These are phyloP conservation scores for Xerocomus potaroensis DNA, from an alignment of 768 basidiomycete species.

Conservation along the genomic window DNA sequence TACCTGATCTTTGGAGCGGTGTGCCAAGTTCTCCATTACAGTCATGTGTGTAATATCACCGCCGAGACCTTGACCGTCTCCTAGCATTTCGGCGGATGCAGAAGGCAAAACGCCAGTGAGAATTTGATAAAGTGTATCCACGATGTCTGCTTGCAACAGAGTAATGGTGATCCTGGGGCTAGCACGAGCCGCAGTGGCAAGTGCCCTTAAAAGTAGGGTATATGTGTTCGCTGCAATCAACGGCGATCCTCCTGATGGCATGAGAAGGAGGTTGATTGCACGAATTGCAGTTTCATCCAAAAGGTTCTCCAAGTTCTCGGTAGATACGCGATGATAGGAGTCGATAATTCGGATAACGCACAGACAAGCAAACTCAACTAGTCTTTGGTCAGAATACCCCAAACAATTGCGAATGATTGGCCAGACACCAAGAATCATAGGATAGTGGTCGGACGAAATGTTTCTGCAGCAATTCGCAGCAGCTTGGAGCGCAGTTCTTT, in stretches of 20 bases:
- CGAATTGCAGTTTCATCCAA: slow-evolving; percentile 75
- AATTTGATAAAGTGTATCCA: slow-evolving; percentile 90
- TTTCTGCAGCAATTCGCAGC: slow-evolving; percentile 97
- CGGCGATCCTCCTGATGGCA: slow-evolving; percentile 84
- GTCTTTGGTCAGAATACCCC: slow-evolving; percentile 86
- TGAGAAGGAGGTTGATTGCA: slow-evolving; percentile 80
- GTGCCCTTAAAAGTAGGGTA: slow-evolving; percentile 78
- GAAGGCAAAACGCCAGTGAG: slow-evolving; percentile 91
- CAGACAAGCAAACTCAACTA: slow-evolving; percentile 96
- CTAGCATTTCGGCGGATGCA: slow-evolving; percentile 45
- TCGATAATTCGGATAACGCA: slow-evolving; percentile 94
- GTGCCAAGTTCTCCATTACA: slow-evolving; percentile 95
- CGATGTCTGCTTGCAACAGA: slow-evolving; percentile 88
- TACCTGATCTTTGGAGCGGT: slow-evolving; percentile 94
- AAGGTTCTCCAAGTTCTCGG: slow-evolving; percentile 82
- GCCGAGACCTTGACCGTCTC: slow-evolving; percentile 70
- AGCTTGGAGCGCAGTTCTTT: slow-evolving; percentile 93
- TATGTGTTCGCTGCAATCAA: slow-evolving; percentile 84
- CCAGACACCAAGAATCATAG: slow-evolving; percentile 86
- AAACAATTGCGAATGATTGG: slow-evolving; percentile 92
- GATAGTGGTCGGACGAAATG: slow-evolving; percentile 82
- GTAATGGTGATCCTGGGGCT: slow-evolving; percentile 85
- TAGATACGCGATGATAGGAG: slow-evolving; percentile 79
- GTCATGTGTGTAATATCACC: slow-evolving; percentile 94
- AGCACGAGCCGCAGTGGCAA: slow-evolving; percentile 83